Evolutionary conservation across 176 grass and related monocot species (phyloP).

Genomic region (Guadua angustifolia): DNA sequence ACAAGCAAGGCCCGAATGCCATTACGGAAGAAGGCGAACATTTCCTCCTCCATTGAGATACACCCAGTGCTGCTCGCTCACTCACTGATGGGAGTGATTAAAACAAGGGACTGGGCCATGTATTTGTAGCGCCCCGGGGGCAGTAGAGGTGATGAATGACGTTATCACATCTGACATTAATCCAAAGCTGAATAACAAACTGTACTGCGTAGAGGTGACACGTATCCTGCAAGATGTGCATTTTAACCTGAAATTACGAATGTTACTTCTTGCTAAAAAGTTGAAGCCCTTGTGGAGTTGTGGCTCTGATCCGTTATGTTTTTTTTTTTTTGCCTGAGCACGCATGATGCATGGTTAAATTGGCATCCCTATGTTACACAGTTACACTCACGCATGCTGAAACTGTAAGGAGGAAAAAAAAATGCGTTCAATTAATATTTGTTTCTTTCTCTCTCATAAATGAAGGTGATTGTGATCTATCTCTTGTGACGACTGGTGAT

Average conservation of each 20-base stretch:
- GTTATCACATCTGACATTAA: not conserved
- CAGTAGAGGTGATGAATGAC: not conserved
- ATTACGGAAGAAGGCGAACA: not conserved
- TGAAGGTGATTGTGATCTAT: not conserved
- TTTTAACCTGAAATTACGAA: not conserved
- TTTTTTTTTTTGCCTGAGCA: not conserved
- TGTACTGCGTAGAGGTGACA: not conserved
- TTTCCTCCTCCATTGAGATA: not conserved
- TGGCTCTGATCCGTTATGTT: not conserved
- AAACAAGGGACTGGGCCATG: not conserved
- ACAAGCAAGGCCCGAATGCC: conserved; percentile 17
- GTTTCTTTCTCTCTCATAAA: not conserved
- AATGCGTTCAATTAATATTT: not conserved
- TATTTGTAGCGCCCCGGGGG: not conserved
- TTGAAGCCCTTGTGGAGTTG: not conserved
- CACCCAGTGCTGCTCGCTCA: not conserved
- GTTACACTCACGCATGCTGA: not conserved
- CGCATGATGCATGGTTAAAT: not conserved
- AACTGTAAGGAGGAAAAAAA: not conserved
- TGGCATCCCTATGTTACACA: not conserved
- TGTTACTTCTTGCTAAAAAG: not conserved
- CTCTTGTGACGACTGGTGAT: not conserved
- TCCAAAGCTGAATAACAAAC: not conserved
- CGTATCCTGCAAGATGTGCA: not conserved
- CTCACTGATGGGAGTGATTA: not conserved